phyloP scores from a whole-genome alignment of 768 basidiomycete genomes.

The Auriscalpium vulgare region DNA sequence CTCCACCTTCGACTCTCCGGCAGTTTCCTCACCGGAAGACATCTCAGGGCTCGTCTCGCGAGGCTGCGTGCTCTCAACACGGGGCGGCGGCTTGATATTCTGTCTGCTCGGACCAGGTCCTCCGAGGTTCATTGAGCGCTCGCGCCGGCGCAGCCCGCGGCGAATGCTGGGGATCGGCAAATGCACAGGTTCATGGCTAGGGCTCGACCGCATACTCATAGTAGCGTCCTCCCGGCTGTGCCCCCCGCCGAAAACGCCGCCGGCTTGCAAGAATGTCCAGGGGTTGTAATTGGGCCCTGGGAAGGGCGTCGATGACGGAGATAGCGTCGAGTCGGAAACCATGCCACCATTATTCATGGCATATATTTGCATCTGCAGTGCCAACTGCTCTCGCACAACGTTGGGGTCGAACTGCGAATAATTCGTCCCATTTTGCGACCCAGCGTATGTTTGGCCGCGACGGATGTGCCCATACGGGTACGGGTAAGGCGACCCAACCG shows the following conservation, averaged over 20 bases:
- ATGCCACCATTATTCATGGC: slow-evolving; percentile 60
- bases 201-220: slow-evolving; percentile 64
- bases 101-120: slow-evolving; percentile 5
- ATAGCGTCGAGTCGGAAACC: slow-evolving; percentile 67
- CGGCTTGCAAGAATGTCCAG: slow-evolving; percentile 57
- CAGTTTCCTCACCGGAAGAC: slow-evolving; percentile 72
- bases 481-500: slow-evolving; percentile 71
- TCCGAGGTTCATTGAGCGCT: slow-evolving; percentile 30
- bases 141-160: slow-evolving; percentile 37
- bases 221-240: slow-evolving; percentile 28
- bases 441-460: slow-evolving; percentile 30
- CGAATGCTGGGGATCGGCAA: slow-evolving; percentile 44
- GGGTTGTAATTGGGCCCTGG: slow-evolving; percentile 56
- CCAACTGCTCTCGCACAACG: slow-evolving; percentile 61
- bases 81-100: slow-evolving; percentile 57
- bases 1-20: slow-evolving; percentile 46
- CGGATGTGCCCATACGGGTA: slow-evolving; percentile 71
- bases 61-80: slow-evolving; percentile 79
- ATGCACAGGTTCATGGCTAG: slow-evolving; percentile 57
- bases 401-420: slow-evolving; percentile 31
- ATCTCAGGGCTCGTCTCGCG: slow-evolving; percentile 75
- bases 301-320: slow-evolving; percentile 69
- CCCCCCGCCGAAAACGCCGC: slow-evolving; percentile 9
- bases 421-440: slow-evolving; percentile 28
- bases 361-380: slow-evolving; percentile 70